Conservation (phyloP, 306 rosid genomes). For the Casuarina cunninghamiana region DNA sequence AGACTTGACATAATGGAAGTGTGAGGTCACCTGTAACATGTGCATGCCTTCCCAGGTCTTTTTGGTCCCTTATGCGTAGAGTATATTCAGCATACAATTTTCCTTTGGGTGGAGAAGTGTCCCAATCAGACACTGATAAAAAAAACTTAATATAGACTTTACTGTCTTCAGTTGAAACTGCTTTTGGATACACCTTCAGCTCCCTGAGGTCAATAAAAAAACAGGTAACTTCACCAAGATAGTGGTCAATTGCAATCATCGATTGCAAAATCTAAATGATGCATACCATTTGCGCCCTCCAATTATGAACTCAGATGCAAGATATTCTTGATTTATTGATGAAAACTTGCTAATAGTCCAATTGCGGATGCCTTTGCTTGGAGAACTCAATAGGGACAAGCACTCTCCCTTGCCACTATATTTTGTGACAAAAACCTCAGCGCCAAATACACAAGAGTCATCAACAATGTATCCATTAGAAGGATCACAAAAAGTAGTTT, state of each 20-base stretch:
- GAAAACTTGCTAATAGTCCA: not conserved
- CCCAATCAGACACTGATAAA: not conserved
- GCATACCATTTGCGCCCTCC: conserved; percentile 17
- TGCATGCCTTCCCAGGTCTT: not conserved
- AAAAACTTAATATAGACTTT: not conserved
- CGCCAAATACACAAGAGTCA: conserved; percentile 11
- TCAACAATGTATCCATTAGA: conserved; percentile 16
- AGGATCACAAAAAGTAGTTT: not conserved
- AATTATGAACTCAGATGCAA: not conserved
- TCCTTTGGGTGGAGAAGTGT: not conserved
- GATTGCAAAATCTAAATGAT: not conserved
- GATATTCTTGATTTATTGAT: not conserved
- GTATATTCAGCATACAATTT: conserved; percentile 5
- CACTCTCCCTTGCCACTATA: conserved; percentile 2
- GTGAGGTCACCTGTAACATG: not conserved
- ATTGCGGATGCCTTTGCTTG: not conserved
- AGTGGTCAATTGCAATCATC: not conserved
- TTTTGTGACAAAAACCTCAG: conserved; percentile 14
- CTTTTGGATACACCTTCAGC: not conserved
- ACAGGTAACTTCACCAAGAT: not conserved
- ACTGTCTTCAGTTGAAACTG: not conserved
- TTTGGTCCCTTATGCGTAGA: conserved; percentile 9
- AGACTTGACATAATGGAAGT: too few relatives aligned
- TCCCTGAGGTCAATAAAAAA: conserved; percentile 2
- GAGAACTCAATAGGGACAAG: conserved; percentile 1